phyloP scores from a whole-genome alignment of 805 yeast species.

The Starmera pachycereana region DNA sequence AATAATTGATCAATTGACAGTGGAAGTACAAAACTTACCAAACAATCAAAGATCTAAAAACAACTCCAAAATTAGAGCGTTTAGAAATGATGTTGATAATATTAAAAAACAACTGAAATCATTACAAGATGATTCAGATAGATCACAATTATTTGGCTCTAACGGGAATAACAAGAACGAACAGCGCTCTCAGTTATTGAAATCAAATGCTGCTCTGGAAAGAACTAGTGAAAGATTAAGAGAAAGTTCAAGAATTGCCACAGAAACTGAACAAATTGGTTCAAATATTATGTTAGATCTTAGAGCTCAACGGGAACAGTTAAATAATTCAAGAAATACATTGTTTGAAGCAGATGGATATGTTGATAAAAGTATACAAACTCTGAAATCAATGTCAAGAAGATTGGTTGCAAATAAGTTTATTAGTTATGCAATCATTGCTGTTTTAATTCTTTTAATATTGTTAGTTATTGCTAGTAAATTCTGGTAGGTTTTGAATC shows the following conservation, averaged over 20 bases:
- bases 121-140: constrained; percentile 59
- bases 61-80: constrained; percentile 70
- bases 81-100: constrained; percentile 49
- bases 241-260: constrained; percentile 83
- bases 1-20: constrained; percentile 74
- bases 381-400: constrained; percentile 85
- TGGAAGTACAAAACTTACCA: constrained; percentile 82
- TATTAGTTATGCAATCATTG: constrained; percentile 86
- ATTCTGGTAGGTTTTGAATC: constrained; percentile 15
- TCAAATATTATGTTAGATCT: constrained; percentile 82
- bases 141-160: constrained; percentile 63
- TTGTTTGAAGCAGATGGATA: constrained; percentile 84
- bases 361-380: constrained; percentile 81
- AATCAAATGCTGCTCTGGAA: constrained; percentile 71
- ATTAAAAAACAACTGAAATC: constrained; percentile 45
- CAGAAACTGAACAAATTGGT: constrained; percentile 88
- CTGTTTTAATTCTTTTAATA: constrained; percentile 71
- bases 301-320: constrained; percentile 89
- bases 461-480: constrained; percentile 77
- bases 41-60: constrained; percentile 56
- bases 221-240: constrained; percentile 73
- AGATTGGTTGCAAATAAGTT: constrained; percentile 85
- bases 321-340: constrained; percentile 76
- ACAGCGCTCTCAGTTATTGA: constrained; percentile 75
- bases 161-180: constrained; percentile 28